Percentiles rank a stretch among this genome's conserved stretches.
Conservation (phyloP, 2,329 filamentous ascomycete species). For the Capronia coronata region DNA sequence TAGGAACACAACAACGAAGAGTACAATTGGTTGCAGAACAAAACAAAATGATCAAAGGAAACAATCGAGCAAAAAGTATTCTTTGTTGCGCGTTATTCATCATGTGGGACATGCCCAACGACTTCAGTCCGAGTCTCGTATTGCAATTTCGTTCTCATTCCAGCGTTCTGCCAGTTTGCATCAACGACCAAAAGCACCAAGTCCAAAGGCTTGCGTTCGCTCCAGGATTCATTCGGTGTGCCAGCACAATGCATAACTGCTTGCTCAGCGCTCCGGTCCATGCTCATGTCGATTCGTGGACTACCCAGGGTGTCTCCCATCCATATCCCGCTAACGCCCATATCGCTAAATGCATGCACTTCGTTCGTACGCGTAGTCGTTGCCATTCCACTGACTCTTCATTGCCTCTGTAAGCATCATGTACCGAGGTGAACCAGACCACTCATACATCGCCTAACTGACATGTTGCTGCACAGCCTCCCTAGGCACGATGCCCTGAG, state of each 20-base stretch:
- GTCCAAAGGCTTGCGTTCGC: background rate
- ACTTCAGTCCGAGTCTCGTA: background rate
- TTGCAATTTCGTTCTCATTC: background rate
- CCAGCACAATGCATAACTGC: background rate
- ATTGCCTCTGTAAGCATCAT: background rate
- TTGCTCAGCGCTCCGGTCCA: background rate
- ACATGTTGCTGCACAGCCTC: constrained; percentile 41
- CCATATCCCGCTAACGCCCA: background rate
- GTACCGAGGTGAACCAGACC: background rate
- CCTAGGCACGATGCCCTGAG: constrained; percentile 77
- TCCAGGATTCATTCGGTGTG: background rate
- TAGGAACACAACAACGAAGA: too few species aligned
- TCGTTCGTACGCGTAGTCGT: background rate
- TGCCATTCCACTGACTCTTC: background rate
- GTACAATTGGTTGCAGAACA: too few species aligned
- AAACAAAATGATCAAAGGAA: background rate
- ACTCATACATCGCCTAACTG: constrained; percentile 6
- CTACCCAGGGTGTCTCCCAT: background rate
- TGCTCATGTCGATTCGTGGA: background rate
- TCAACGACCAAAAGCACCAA: background rate
- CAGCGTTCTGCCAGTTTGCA: background rate
- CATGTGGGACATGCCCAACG: background rate
- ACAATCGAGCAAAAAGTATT: background rate
- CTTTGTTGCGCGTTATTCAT: background rate
- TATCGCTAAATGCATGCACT: constrained; percentile 3